Evolutionary conservation across 331 rosid genomes (phyloP).

Genomic region (Acacia pycnantha): DNA sequence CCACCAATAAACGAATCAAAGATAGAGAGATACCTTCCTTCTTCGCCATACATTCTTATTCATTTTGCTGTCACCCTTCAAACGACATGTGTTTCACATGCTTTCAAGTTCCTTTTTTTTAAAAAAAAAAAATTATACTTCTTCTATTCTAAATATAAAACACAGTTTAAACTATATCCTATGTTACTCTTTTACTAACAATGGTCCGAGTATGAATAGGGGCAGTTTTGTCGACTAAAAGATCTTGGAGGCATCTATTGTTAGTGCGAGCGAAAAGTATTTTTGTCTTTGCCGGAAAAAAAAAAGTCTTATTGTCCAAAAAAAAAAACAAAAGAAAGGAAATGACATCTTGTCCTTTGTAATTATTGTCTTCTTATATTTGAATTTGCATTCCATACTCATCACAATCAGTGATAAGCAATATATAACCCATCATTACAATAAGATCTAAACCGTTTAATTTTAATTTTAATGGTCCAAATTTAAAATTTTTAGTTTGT

Average conservation of each 20-base stretch:
- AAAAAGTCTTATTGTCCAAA: no score
- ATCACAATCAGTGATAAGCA: no score
- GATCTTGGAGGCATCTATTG: not conserved
- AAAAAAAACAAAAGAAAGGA: not conserved
- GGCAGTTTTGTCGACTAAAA: not conserved
- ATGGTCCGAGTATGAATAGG: not conserved
- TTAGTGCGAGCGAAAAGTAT: not conserved
- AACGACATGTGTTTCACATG: not conserved
- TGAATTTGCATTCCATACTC: no score
- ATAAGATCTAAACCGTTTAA: no score
- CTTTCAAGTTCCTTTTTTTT: not conserved
- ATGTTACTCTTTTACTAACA: not conserved
- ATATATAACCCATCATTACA: no score
- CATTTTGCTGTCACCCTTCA: not conserved
- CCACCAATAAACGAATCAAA: not conserved
- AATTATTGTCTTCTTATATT: no score
- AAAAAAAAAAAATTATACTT: no score
- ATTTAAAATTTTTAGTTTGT: no score
- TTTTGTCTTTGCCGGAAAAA: no score
- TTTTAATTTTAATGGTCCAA: no score
- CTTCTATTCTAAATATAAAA: no score
- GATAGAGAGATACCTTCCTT: not conserved
- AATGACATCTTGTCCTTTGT: not conserved
- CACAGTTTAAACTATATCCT: no score
- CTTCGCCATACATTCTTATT: not conserved